phyloP scores from a whole-genome alignment of 495 filamentous ascomycete species.

The Penicillium cataractarum region DNA sequence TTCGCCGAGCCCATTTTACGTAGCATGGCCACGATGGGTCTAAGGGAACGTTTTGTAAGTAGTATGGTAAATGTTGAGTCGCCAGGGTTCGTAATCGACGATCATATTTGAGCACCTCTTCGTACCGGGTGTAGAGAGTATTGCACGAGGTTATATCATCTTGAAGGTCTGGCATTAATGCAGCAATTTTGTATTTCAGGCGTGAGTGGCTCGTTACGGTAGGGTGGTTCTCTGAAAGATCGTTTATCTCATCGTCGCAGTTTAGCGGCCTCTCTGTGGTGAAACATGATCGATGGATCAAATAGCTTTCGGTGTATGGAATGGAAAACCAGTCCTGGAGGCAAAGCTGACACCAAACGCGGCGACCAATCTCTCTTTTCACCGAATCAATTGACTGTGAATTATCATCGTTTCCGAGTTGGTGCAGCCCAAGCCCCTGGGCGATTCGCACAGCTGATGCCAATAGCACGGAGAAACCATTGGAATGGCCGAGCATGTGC shows the following conservation, averaged over 20 bases:
- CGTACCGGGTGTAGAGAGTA: slow-evolving; percentile 40
- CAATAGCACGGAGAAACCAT: slow-evolving; percentile 37
- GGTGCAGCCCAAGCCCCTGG: slow-evolving; percentile 34
- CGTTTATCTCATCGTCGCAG: slow-evolving; percentile 38
- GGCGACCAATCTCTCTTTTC: slow-evolving; percentile 39
- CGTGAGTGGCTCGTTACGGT: slow-evolving; percentile 36
- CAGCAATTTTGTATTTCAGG: slow-evolving; percentile 41
- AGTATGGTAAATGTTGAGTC: slow-evolving; percentile 30
- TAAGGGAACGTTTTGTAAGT: slow-evolving; percentile 31
- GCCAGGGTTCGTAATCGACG: slow-evolving; percentile 35
- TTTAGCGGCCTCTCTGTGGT: slow-evolving; percentile 35
- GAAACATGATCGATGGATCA: slow-evolving; percentile 37
- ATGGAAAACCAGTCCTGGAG: slow-evolving; percentile 52
- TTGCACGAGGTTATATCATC: slow-evolving; percentile 36
- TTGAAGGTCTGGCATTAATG: slow-evolving; percentile 41
- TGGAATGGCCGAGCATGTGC: slow-evolving; percentile 46
- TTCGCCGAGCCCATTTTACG: slow-evolving; percentile 39
- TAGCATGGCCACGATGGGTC: slow-evolving; percentile 44
- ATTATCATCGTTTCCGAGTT: slow-evolving; percentile 20
- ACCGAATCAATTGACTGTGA: slow-evolving; percentile 10
- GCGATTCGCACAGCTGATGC: slow-evolving; percentile 39
- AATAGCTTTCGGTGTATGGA: slow-evolving; percentile 47
- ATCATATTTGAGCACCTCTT: slow-evolving; percentile 45
- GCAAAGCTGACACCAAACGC: slow-evolving; percentile 44
- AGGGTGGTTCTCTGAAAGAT: slow-evolving; percentile 34